Base-by-base conservation (phyloP, 257 asterid species). In the Jasminum sambac region DNA sequence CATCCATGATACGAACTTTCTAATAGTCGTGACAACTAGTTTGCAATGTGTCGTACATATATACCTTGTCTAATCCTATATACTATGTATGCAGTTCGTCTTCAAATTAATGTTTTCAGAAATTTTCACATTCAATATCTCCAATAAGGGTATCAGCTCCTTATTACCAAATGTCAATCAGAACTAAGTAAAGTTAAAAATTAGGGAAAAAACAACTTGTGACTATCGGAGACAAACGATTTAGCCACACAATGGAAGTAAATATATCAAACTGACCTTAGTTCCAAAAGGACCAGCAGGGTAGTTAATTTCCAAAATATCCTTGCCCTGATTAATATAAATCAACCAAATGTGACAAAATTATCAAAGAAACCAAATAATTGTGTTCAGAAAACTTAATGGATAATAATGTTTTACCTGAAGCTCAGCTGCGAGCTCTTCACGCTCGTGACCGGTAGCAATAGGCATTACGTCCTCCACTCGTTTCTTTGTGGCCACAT, bases 361-460 rank as follows among this genome's bases (percentile, higher is more conserved):
- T 7, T 39, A 69, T 26, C 26, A 41, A 77, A 37, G 60, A 6
- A 39, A 8, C 25, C 60, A 70, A 21, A 8, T 30, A 30, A 30
- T 30, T 30, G 36, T 30, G 4, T 4, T 30, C 36, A 30, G 36
- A 30, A 30, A 30, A 30, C 10, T 52, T 24, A 68, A 39, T 44
- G 12, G 19, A 52, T 72, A 55, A 61, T 23, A 25, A 68, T 9
- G 26, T 43, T 89, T 82, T 77, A 89, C 98, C 75, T 89, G 74
- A 72, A 91, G 88, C 81, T 85, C 91, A 26, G 98, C 98, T 74
- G 85, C 87, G 64, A 93, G 90, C 83, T 94, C 97, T 79, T 94
- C 99, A 14, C 96, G 91, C 77, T 94, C 99, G 37, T 94, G 99
- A 61, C 97, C 99, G 67, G 99, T 94, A 17, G 95, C 96, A 83